phyloP scores from a whole-genome alignment of 2,329 filamentous ascomycete genomes.

The Hypoxylon sp. region DNA sequence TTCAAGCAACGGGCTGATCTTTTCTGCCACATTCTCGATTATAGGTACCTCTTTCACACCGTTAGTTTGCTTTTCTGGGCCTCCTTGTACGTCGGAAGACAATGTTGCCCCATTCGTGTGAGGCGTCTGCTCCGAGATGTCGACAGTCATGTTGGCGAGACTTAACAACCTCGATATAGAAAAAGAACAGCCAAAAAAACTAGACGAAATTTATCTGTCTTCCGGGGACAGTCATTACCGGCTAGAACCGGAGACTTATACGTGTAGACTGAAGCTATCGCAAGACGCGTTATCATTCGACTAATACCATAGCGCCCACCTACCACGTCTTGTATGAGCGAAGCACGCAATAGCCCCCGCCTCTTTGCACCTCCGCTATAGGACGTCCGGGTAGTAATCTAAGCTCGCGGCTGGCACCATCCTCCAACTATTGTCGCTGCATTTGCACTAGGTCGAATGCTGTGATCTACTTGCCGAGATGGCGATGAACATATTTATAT shows the following conservation, averaged over 20 bases:
- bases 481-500: constrained; percentile 16
- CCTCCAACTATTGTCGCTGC: constrained; percentile 14
- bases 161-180: not conserved
- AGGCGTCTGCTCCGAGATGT: constrained; percentile 14
- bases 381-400: constrained; percentile 29
- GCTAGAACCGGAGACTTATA: constrained; percentile 29
- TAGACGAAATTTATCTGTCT: constrained; percentile 4
- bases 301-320: constrained; percentile 26
- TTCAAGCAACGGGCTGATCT: constrained; percentile 24
- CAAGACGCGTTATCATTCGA: constrained; percentile 31
- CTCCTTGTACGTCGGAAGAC: constrained; percentile 7
- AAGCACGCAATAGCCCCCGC: constrained; percentile 44
- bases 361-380: constrained; percentile 43
- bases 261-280: constrained; percentile 29
- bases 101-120: constrained; percentile 14
- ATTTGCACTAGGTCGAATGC: constrained; percentile 14
- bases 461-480: constrained; percentile 24
- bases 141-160: constrained; percentile 32
- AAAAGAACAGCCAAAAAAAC: constrained; percentile 6
- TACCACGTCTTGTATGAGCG: constrained; percentile 28
- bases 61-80: constrained; percentile 18
- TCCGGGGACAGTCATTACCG: constrained; percentile 3
- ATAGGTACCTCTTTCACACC: constrained; percentile 29
- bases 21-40: constrained; percentile 23
- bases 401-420: constrained; percentile 20